phyloP scores from a whole-genome alignment of 176 grass and related monocot genomes.

The Triticum aestivum region IWGSC_CS_RefSeq_v2.1 NC_057813.1:585489393-585489892 shows the following conservation, averaged over 20 bases:
- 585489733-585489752: too few species aligned
- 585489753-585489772: too few species aligned
- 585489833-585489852: background rate
- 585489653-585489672: background rate
- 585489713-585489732: too few species aligned
- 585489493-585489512: background rate
- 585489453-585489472: background rate
- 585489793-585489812: background rate
- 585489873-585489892: background rate
- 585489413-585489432: too few species aligned
- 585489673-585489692: background rate
- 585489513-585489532: background rate
- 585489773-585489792: background rate
- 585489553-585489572: too few species aligned
- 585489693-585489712: background rate
- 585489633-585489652: background rate
- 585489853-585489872: background rate
- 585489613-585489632: background rate
- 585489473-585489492: background rate
- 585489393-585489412: too few species aligned
- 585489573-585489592: too few species aligned
- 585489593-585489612: background rate
- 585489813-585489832: background rate
- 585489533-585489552: background rate
- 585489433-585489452: too few species aligned